A percentile compares a stretch with the other conserved stretches of the same genome.
Conservation (phyloP, 73 alveolate species). For the Paramecium bursaria region DNA sequence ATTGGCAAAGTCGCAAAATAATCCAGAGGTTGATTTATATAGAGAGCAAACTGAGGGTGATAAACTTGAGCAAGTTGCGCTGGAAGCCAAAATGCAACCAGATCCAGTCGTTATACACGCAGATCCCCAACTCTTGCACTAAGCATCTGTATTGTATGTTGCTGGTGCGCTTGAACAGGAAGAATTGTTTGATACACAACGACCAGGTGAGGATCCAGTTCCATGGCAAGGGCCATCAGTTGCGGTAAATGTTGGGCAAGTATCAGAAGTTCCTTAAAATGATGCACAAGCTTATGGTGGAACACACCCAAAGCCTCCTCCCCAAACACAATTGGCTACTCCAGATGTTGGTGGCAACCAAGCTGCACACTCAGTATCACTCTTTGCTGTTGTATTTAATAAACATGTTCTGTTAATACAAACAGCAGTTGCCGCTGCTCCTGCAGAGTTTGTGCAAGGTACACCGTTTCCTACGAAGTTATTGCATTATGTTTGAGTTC, state of each 20-base stretch:
- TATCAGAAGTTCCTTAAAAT: neutral
- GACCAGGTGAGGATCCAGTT: neutral
- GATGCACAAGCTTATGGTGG: neutral
- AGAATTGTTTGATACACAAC: constrained; percentile 7
- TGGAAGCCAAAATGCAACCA: no score
- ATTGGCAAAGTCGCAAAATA: no score
- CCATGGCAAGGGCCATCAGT: constrained; percentile 57
- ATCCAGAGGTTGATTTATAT: no score
- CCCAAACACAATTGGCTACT: constrained; percentile 26
- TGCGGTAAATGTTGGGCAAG: neutral
- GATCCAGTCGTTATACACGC: constrained; percentile 35
- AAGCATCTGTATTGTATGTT: neutral
- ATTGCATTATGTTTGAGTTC: neutral
- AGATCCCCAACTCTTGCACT: neutral
- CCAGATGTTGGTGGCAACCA: constrained; percentile 11
- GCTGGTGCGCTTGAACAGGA: constrained; percentile 27
- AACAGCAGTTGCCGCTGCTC: neutral
- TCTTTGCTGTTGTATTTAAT: constrained; percentile 4
- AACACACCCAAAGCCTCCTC: neutral
- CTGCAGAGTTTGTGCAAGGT: constrained; percentile 9
- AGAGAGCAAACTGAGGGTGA: no score
- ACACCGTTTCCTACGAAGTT: constrained; percentile 4
- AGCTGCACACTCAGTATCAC: neutral
- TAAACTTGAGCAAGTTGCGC: no score
- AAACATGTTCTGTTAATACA: constrained; percentile 23